Evolutionary conservation across 305 asterid genomes (phyloP).

Genomic region (Ruellia speciosa): DNA sequence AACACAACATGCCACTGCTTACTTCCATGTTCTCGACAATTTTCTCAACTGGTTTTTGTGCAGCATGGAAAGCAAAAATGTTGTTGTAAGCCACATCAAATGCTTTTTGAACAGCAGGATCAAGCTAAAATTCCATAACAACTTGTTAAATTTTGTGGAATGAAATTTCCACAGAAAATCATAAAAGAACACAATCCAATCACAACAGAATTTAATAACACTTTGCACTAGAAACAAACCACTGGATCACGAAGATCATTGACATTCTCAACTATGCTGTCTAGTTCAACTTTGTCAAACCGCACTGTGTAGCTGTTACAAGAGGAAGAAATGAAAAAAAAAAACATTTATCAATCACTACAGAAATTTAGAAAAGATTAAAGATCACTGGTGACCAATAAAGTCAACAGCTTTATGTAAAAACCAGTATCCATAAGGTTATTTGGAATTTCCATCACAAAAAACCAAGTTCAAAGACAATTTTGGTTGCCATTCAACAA

Average conservation of each 20-base stretch:
- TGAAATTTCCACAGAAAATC: not conserved
- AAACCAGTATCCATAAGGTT: not conserved
- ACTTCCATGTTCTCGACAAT: slow-evolving; percentile 85
- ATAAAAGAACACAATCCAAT: not conserved
- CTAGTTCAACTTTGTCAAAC: slow-evolving; percentile 79
- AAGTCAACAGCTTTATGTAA: not conserved
- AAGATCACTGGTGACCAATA: not conserved
- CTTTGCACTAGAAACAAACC: slow-evolving; percentile 37
- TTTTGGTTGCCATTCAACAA: not conserved
- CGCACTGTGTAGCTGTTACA: slow-evolving; percentile 58
- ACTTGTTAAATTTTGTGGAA: slow-evolving; percentile 20
- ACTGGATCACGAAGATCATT: slow-evolving; percentile 74
- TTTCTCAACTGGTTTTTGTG: slow-evolving; percentile 82
- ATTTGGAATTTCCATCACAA: too few relatives aligned
- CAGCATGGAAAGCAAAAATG: slow-evolving; percentile 82
- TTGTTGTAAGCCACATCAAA: slow-evolving; percentile 92
- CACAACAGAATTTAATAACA: slow-evolving; percentile 4
- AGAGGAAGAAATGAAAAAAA: slow-evolving; percentile 10
- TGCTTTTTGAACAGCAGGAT: slow-evolving; percentile 71
- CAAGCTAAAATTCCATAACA: slow-evolving; percentile 50
- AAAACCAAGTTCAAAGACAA: not conserved
- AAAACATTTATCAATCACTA: slow-evolving; percentile 9
- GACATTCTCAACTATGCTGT: slow-evolving; percentile 57
- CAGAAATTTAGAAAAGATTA: slow-evolving; percentile 6
- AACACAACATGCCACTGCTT: slow-evolving; percentile 25